Evolutionary conservation across 2,329 filamentous ascomycete species (phyloP), one percentile per base, ranked within the genome.

Genomic region (Davidsoniella eucalypti): DNA sequence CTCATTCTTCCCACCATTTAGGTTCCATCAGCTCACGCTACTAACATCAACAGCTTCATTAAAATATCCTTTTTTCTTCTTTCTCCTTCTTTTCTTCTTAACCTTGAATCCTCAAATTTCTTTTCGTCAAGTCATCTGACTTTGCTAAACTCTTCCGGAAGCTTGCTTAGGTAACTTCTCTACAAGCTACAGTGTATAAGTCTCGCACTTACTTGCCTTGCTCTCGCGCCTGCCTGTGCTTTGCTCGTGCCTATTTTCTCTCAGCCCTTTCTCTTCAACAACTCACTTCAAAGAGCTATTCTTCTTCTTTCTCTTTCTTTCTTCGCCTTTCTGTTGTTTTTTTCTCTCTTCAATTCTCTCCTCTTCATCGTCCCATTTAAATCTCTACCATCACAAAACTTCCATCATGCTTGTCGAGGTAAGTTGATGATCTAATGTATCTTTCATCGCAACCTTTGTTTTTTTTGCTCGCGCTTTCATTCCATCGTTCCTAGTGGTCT

Each of bases 401-500:
- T 16, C 51, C 55, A 58, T 50, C 36, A 64, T 65, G 62, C 60
- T 61, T 44, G 59, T 64, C 10, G 55, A 59, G 56, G 60, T 61
- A 56, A 60, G 59, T 40, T 33, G 23, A 41, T 18, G 8, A 33
- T 33, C 12, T 33, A 9, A 33, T 33, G 29, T 33, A 12, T 47
- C 26, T 29, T 41, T 12, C 18, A n/a, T 38, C 40, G 18, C 33
- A 53, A 49, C 49, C 47, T 54, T 33, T 45, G 48, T 38, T 50
- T 49, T 38, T 51, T 44, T 50, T 51, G 17, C 39, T 17, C 26
- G n/a, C 33, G 40, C 33, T 43, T 33, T 49, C 33, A 18, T 47
- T 37, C 25, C 33, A 38, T n/a, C 17, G 14, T 14, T 12, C 16
- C 38, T 8, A 38, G 12, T 33, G 17, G 1, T 16, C 10, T 6